phyloP scores from a whole-genome alignment of 1,284 basidiomycete genomes.

The Amylostereum chailletii region DNA sequence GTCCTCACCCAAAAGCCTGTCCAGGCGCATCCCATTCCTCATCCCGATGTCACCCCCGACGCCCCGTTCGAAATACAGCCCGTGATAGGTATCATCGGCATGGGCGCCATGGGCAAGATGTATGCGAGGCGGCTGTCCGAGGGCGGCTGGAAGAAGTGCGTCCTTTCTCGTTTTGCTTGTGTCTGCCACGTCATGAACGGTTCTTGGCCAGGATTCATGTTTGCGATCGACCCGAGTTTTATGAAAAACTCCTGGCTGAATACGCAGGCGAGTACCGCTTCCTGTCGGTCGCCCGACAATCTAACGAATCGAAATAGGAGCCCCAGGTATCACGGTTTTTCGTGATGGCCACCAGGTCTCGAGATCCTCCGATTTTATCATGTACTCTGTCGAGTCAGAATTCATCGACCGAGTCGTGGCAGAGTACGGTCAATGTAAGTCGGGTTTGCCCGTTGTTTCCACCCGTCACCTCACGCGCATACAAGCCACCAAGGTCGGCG shows the following conservation, averaged over 20 bases:
- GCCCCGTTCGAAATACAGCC: slow-evolving; percentile 54
- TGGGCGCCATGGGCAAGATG: slow-evolving; percentile 95
- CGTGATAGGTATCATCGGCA: slow-evolving; percentile 80
- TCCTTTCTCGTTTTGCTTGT: slow-evolving; percentile 6
- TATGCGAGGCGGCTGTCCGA: slow-evolving; percentile 73
- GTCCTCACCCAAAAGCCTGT: too few species aligned
- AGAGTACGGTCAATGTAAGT: slow-evolving; percentile 86
- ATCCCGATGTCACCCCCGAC: slow-evolving; percentile 37
- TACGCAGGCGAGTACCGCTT: slow-evolving; percentile 44
- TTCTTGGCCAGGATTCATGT: slow-evolving; percentile 70
- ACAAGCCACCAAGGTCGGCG: slow-evolving; percentile 83
- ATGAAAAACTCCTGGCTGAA: slow-evolving; percentile 52
- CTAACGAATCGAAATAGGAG: slow-evolving; percentile 22
- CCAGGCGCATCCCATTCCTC: background rate
- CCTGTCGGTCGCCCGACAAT: background rate
- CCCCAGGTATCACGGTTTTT: slow-evolving; percentile 57
- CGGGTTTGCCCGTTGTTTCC: background rate
- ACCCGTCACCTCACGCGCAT: background rate
- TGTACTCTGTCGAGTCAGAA: slow-evolving; percentile 94
- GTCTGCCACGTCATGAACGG: slow-evolving; percentile 1
- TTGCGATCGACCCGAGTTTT: slow-evolving; percentile 82
- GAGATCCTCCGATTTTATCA: slow-evolving; percentile 79
- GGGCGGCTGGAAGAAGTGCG: slow-evolving; percentile 82
- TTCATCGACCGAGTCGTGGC: slow-evolving; percentile 79
- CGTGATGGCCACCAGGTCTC: slow-evolving; percentile 81